phyloP scores from a whole-genome alignment of 495 filamentous ascomycete genomes.

The Penicillium fimorum region DNA sequence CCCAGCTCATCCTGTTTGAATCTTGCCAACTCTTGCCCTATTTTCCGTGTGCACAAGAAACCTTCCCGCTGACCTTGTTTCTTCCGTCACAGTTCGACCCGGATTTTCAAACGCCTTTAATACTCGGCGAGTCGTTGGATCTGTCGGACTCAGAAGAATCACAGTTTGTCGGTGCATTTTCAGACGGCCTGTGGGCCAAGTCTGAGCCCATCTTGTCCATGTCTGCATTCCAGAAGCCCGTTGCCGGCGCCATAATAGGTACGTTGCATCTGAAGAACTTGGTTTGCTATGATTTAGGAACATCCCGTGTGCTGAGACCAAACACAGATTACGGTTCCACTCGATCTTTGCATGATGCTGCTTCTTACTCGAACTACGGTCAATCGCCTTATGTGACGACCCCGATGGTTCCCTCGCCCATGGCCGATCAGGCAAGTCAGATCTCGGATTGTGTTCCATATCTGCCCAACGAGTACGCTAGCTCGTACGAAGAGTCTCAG shows the following conservation, averaged over 20 bases:
- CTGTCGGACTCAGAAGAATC: constrained; percentile 52
- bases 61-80: constrained; percentile 24
- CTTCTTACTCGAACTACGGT: constrained; percentile 44
- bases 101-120: constrained; percentile 52
- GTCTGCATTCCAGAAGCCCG: constrained; percentile 50
- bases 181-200: constrained; percentile 54
- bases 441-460: constrained; percentile 48
- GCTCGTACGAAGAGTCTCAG: constrained; percentile 47
- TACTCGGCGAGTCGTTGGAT: constrained; percentile 53
- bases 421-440: constrained; percentile 48
- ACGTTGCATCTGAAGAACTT: constrained; percentile 17
- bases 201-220: constrained; percentile 54
- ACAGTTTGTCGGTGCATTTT: constrained; percentile 44
- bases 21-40: constrained; percentile 6
- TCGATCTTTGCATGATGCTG: constrained; percentile 46
- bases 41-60: constrained; percentile 13
- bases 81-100: constrained; percentile 38
- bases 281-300: not conserved
- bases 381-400: constrained; percentile 45
- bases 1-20: constrained; percentile 26
- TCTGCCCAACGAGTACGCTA: constrained; percentile 42
- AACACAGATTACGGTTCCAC: constrained; percentile 43
- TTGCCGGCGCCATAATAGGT: constrained; percentile 44
- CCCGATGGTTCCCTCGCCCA: constrained; percentile 45
- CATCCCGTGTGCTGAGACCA: constrained; percentile 13